Evolutionary conservation across 176 grass and related monocot genomes (phyloP), one percentile per base, ranked within the genome.

Genomic region (Oryza officinalis): DNA sequence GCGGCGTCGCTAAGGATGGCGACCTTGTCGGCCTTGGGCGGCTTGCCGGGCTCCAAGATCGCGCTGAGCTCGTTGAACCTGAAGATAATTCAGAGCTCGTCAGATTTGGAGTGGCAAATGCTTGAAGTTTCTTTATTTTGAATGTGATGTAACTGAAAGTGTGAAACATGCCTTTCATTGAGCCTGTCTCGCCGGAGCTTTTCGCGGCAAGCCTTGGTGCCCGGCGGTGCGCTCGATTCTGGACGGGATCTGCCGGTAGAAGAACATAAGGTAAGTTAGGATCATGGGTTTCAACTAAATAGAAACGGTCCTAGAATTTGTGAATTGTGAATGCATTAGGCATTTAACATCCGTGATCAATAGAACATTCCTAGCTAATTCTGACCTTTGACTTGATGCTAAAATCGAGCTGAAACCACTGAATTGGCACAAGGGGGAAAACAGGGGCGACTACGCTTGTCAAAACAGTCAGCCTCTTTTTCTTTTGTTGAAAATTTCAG

Each of bases 151-250:
- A 76, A 37, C 20, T 67, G 18, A 13, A 76, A 78, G 3, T 46
- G 4, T 15, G 65, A 27, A 70, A 83, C 67, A 20, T 79, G 66
- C 97, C 93, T 99, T 71, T 99, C 97, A 28, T 99, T 99, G 54
- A 99, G 93, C 87, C 49, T 89, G 27, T 99, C 93, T 72, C 97
- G 89, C 59, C 97, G 87, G 69, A 92, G 86, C 91, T 99, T 99
- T 77, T 99, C 97, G 12, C 97, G 93, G 79, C 97, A 90, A 50
- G 97, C 97, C 81, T 99, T 99, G 22, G 97, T 92, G 14, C 93
- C 97, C 3, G 93, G 91, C 5, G 71, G 86, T 1, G 93, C 93
- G 65, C 91, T 90, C 40, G 97, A 96, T 71, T 99, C 91, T 30
- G 73, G 93, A 30, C 97, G 90, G 28, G 79, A 85, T 81, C 97